Base-by-base conservation (phyloP, 2,329 filamentous ascomycete genomes). In the Ceratocystis huliohia region DNA sequence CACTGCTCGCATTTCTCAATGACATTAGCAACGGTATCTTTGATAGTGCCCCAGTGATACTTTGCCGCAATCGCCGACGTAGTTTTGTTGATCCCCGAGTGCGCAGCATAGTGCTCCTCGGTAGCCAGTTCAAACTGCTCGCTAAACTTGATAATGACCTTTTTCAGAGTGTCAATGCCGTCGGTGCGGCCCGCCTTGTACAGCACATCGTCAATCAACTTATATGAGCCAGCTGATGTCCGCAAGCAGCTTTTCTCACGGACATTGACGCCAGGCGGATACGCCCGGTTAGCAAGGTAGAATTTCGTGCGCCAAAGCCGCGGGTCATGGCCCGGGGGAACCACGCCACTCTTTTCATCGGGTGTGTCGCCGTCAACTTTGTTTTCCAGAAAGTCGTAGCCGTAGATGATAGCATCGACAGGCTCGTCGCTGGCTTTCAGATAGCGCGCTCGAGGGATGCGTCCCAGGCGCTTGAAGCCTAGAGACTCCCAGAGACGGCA, bases 291-390 rank as follows among this genome's bases (percentile, higher is more conserved):
- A 77, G 96, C 95, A 73, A 97, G 85, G 77, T 97, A 97, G 80
- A 89, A 97, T 73, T 92, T 88, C 75, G 97, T 97, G 81, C 96
- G 96, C 80, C 96, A 93, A 80, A 97, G 97, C 71, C 94, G 89
- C 78, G 96, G 92, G 80, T 96, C 92, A 25, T 67, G 57, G 5
- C 66, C 63, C 2, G 45, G 41, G 2, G 66, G 66, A 30, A 67
- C 67, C 10, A 66, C 67, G 50, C 65, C 61, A 53, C 64, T 61
- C 50, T 66, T 64, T 33, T 66, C 66, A 20, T 67, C 69, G 61
- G 75, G 88, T 1, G 61, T 46, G 25, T 63, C 61, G 46, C 30
- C 48, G 25, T 59, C 61, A 7, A 48, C 8, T 17, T 63, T 92
- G 70, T 73, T 72, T 68, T 74, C 74, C 59, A 74, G 74, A 68